Conservation (phyloP, 129 eudicot species). For the Artemisia annua region DNA sequence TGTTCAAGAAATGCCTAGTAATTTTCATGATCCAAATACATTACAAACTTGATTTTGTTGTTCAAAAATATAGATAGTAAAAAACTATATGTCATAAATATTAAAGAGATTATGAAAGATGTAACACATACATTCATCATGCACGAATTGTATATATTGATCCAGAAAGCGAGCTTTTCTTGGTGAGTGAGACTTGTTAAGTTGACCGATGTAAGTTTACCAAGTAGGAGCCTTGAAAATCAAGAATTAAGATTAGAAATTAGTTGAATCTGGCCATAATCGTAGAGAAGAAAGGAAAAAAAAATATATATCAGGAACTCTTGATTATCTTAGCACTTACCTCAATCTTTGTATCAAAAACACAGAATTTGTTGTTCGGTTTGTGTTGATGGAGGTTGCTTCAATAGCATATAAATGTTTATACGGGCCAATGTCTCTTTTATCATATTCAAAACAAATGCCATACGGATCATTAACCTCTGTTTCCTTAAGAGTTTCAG, state of each 20-base stretch:
- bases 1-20: slow-evolving; percentile 78
- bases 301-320: neutral
- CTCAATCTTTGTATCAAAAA: slow-evolving; percentile 71
- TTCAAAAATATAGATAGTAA: no score
- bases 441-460: slow-evolving; percentile 47
- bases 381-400: slow-evolving; percentile 59
- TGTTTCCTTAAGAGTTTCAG: slow-evolving; percentile 25
- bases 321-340: slow-evolving; percentile 36
- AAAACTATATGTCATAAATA: neutral
- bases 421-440: slow-evolving; percentile 73
- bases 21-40: slow-evolving; percentile 4
- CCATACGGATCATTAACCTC: slow-evolving; percentile 73
- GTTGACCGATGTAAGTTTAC: slow-evolving; percentile 57
- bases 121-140: slow-evolving; percentile 80
- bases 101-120: neutral
- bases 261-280: neutral
- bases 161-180: slow-evolving; percentile 95
- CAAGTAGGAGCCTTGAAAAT: slow-evolving; percentile 61
- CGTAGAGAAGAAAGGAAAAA: neutral
- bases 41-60: neutral
- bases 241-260: slow-evolving; percentile 1
- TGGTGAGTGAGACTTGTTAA: slow-evolving; percentile 68
- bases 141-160: slow-evolving; percentile 85
- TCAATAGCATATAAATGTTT: slow-evolving; percentile 55
- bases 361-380: slow-evolving; percentile 56